Percentiles rank a stretch among this genome's conserved stretches.
Evolutionary conservation across 2,329 filamentous ascomycete genomes (phyloP).

Genomic region (Pezicula radicicola): DNA sequence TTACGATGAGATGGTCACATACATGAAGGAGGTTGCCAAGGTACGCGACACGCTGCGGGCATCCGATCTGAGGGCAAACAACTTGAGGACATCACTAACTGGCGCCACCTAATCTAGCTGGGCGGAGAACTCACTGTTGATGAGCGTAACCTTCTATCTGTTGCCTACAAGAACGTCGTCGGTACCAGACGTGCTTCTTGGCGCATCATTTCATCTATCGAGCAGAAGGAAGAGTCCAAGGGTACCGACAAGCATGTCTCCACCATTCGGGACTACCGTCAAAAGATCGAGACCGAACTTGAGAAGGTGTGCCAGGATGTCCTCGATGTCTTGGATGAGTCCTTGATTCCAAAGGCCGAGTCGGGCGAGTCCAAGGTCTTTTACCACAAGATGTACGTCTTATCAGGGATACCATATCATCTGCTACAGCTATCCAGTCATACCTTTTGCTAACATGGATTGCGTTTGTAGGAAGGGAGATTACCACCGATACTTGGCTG

Average conservation of each 20-base stretch:
- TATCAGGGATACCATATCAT: not conserved
- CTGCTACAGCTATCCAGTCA: not conserved
- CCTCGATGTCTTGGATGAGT: conserved; percentile 88
- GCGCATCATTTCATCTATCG: conserved; percentile 97
- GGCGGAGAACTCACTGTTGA: conserved; percentile 80
- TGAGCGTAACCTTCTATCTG: conserved; percentile 95
- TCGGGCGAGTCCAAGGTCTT: conserved; percentile 98
- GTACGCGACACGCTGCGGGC: conserved; percentile 40
- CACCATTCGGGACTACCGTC: conserved; percentile 96
- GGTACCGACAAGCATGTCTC: conserved; percentile 87
- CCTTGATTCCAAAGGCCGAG: conserved; percentile 91
- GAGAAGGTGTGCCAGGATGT: conserved; percentile 98
- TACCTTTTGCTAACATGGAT: conserved; percentile 3
- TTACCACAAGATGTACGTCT: conserved; percentile 95
- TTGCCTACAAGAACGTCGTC: conserved; percentile 99
- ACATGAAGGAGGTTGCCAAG: conserved; percentile 99
- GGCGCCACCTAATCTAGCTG: conserved; percentile 38
- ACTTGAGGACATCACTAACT: conserved; percentile 15
- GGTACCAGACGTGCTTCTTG: conserved; percentile 94
- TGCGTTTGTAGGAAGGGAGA: conserved; percentile 81
- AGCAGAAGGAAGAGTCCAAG: conserved; percentile 99
- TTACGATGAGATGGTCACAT: conserved; percentile 99
- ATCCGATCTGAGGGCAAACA: conserved; percentile 17
- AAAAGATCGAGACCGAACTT: conserved; percentile 96
- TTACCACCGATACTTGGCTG: conserved; percentile 98